Percentiles rank a stretch among this genome's conserved stretches.
Evolutionary conservation across 2,329 filamentous ascomycete genomes (phyloP).

Genomic region (Paraphoma chrysanthemicola): DNA sequence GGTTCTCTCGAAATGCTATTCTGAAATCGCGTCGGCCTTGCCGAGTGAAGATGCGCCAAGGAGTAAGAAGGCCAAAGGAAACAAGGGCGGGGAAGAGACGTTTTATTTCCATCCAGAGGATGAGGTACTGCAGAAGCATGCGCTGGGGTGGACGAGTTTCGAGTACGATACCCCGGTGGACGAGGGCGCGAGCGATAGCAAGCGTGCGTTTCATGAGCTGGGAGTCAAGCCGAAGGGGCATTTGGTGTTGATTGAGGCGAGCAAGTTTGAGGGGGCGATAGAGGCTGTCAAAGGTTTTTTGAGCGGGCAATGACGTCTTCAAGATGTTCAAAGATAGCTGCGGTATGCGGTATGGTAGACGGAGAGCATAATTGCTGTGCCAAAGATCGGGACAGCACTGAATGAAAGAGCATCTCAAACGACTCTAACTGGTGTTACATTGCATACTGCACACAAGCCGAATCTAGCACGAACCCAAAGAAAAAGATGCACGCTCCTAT

Average conservation of each 20-base stretch:
- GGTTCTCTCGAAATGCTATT: conserved; percentile 89
- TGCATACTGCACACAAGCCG: conserved; percentile 41
- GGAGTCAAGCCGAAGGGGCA: conserved; percentile 85
- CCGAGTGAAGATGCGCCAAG: conserved; percentile 57
- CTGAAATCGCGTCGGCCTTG: conserved; percentile 82
- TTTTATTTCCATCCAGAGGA: conserved; percentile 98
- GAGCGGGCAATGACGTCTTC: conserved; percentile 37
- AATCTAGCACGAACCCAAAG: conserved; percentile 34
- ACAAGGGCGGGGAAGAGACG: conserved; percentile 56
- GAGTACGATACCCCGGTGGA: conserved; percentile 79
- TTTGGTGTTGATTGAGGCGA: conserved; percentile 84
- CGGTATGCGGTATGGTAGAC: too few relatives aligned
- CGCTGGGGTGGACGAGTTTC: conserved; percentile 72
- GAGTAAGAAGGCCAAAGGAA: conserved; percentile 54
- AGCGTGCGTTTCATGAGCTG: conserved; percentile 91
- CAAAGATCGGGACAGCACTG: too few relatives aligned
- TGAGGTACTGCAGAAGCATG: conserved; percentile 82
- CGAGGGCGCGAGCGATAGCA: conserved; percentile 85
- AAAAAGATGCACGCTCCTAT: conserved; percentile 29
- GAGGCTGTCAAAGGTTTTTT: conserved; percentile 79
- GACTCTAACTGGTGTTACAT: conserved; percentile 48
- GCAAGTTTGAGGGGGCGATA: conserved; percentile 77
- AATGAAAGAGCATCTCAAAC: conserved; percentile 1
- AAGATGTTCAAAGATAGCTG: too few relatives aligned
- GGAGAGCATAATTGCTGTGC: too few relatives aligned